Conservation (phyloP, 148 eudicot species). For the Drosera capensis region DNA sequence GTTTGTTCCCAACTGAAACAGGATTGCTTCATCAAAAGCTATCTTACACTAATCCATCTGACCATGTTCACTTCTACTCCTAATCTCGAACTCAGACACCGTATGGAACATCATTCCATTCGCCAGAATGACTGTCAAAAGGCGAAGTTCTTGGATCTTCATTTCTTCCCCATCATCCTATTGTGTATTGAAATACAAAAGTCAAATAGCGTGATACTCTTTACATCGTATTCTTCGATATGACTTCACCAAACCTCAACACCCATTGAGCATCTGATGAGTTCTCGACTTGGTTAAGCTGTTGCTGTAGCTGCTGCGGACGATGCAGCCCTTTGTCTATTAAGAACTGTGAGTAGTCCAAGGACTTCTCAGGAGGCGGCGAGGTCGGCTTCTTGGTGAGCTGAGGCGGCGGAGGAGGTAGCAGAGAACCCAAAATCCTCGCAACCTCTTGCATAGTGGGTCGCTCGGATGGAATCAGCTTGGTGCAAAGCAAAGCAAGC, state of each 20-base stretch:
- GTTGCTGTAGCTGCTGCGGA: conserved; percentile 1
- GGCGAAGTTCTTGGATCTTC: too few relatives aligned
- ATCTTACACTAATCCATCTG: too few relatives aligned
- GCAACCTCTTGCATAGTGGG: conserved; percentile 62
- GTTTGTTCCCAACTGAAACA: too few relatives aligned
- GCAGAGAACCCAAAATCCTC: conserved; percentile 30
- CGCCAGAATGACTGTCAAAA: too few relatives aligned
- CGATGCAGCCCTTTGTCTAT: conserved; percentile 16
- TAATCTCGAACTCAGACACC: too few relatives aligned
- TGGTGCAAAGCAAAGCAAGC: conserved; percentile 54
- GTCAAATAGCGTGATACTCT: too few relatives aligned
- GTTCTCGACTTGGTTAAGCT: conserved; percentile 12
- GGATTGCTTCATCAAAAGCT: too few relatives aligned
- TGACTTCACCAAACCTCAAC: conserved; percentile 32
- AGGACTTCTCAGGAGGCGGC: conserved; percentile 11
- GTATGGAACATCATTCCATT: too few relatives aligned
- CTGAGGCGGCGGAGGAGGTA: conserved; percentile 24
- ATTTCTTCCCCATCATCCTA: too few relatives aligned
- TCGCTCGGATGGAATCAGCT: conserved; percentile 34
- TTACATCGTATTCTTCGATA: conserved; percentile 23
- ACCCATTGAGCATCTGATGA: conserved; percentile 56
- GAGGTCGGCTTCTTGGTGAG: conserved; percentile 10
- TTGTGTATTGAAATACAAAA: too few relatives aligned
- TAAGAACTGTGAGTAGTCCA: conserved; percentile 27
- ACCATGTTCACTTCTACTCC: too few relatives aligned